These are phyloP conservation scores for Claviceps quebecensis DNA, from an alignment of 2,329 filamentous ascomycete genomes.

Conservation along the genomic window DNA sequence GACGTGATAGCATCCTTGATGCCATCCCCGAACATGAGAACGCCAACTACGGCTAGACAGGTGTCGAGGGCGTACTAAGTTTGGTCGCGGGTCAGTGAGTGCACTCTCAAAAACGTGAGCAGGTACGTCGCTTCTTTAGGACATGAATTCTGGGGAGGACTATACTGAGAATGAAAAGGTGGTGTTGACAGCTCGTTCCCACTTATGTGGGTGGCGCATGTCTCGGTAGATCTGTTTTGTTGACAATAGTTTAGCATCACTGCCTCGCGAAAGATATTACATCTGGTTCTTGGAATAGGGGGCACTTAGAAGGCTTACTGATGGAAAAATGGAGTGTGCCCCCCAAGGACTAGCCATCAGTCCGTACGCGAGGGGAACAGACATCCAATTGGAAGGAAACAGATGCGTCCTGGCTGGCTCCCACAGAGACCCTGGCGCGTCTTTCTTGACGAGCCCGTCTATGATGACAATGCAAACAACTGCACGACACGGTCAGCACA, in stretches of 20 bases:
- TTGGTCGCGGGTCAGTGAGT: background rate
- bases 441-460: conserved; percentile 73
- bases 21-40: conserved; percentile 89
- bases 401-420: conserved; percentile 68
- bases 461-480: conserved; percentile 73
- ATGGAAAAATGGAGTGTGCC: conserved; percentile 63
- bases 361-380: conserved; percentile 76
- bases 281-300: background rate
- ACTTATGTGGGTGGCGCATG: conserved; percentile 67
- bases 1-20: conserved; percentile 81
- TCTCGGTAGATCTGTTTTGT: conserved; percentile 41
- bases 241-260: background rate
- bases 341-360: conserved; percentile 69
- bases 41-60: conserved; percentile 66
- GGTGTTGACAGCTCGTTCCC: conserved; percentile 55
- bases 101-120: no score
- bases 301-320: conserved; percentile 29
- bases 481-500: conserved; percentile 26
- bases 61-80: conserved; percentile 62
- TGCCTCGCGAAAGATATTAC: no score
- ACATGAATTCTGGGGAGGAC: background rate
- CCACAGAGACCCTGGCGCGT: conserved; percentile 67
- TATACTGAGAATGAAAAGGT: conserved; percentile 73
- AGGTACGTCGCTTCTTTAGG: background rate
- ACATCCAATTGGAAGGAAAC: conserved; percentile 75